Evolutionary conservation across 805 yeast genomes (phyloP), one percentile per base, ranked within the genome.

Genomic region (Blastobotrys muscicola): DNA sequence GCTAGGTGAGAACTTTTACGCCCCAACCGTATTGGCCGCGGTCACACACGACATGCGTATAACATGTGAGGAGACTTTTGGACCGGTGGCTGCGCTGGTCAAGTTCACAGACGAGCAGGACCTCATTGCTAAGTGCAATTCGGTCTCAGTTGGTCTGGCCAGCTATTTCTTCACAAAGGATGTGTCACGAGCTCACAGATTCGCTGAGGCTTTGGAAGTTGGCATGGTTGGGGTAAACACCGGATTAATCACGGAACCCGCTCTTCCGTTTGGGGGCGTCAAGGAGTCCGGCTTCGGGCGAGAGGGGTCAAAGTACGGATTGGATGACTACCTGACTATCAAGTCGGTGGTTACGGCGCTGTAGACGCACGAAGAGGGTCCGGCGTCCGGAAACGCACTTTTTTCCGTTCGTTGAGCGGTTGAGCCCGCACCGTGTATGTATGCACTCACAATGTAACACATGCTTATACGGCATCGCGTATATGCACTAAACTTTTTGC

Each of bases 211-310:
- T 20, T 67, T 85, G 42, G 77, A 85, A 50, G 76, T 72, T 26
- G 94, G 94, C 39, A 85, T 85, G 94, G 73, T 85, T 42, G 92
- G 92, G 35, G 78, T 76, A 45, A 85, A 85, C 63, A 76, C 86
- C 8, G 92, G 92, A 23, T 65, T 74, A 8, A 74, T 85, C 44
- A 75, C 85, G 12, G 90, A 67, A 50, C 55, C 62, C n/a, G 65
- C 69, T 16, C 52, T 64, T 39, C 71, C 71, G 11, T 63, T 63
- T 55, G 94, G 94, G 15, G 94, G 94, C 41, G 71, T 83, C 38
- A 81, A 81, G 56, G 76, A 80, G 61, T 77, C 85, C 32, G 94
- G 90, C 1, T 80, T 79, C 53, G 90, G 92, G 43, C 75, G 87
- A 62, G 89, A 82, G 65, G 89, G 87, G 45, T 80, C 87, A 16